Base-by-base conservation (phyloP, 2,329 filamentous ascomycete genomes). In the Xylaria sp. region DNA sequence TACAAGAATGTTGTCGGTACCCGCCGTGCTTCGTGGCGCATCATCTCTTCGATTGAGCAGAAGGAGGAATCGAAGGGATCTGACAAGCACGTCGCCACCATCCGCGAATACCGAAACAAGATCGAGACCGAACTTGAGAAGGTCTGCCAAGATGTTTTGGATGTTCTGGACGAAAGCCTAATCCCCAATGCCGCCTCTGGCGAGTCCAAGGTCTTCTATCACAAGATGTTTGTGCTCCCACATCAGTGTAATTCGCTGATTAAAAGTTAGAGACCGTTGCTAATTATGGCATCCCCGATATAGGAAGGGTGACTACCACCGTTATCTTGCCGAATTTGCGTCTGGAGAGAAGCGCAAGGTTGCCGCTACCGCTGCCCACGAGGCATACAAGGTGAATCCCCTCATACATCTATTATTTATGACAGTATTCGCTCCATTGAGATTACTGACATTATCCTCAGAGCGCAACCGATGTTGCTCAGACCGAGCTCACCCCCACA, bases 1-100 rank as follows among this genome's bases (percentile, higher is more conserved):
- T 99, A 99, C 92, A 99, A 99, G 93, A 99, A 99, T 86, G 96
- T 99, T 71, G 93, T 99, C 79, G 95, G 96, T 79, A 97, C 96
- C 81, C 92, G 95, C 84, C 95, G 96, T 90, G 95, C 95, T 81
- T 98, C 94, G 79, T 99, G 95, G 95, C 91, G 95, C 86, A 98
- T 99, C 85, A 97, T 99, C 86, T 97, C 94, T 82, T 98, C 96
- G 82, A 98, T 99, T 84, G 95, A 98, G 88, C 95, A 98, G 86
- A 98, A 98, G 91, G 95, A 98, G 88, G 95, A 98, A 87, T 96
- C 94, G 82, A 98, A 98, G 91, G 95, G 95, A 81, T 93, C 92
- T 76, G 93, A 97, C 80, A 95, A 96, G 88, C 95, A 98, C 84
- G 93, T 98, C 79, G 82, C 86, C 78, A 94, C 93, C 84, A 98